Base-by-base conservation (phyloP, 2,329 filamentous ascomycete species). In the Pseudogymnoascus pannorum region DNA sequence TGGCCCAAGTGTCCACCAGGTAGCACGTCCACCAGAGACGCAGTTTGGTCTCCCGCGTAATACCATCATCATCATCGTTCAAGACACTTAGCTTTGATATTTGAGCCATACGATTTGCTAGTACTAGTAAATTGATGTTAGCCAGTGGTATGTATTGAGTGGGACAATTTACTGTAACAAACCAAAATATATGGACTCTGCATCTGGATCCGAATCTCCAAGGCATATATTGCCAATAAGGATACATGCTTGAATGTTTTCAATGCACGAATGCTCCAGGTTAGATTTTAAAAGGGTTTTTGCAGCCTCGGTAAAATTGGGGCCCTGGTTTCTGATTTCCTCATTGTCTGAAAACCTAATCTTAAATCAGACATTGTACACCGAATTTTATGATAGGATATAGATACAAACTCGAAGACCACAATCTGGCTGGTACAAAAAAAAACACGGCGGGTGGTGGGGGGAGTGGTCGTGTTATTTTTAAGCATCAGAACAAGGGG, bases 231-330 rank as follows among this genome's bases (percentile, higher is more conserved):
- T 73, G 2, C 66, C 72, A 7, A 73, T 40, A 11, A 74, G 62
- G n/a, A 74, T 70, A 61, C 68, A 69, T 9, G 71, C 64, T 58
- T 74, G 72, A 12, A 74, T 68, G 42, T 69, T 72, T n/a, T 68
- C 68, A 2, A 74, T 38, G 44, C 65, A 62, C 42, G 69, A 63
- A 31, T 65, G 61, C 42, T 69, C 68, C 6, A 71, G 54, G 33
- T 67, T 60, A 20, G 61, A 62, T 24, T 64, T 58, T 2, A 70
- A 58, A 11, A 67, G 51, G 9, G 59, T 24, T 42, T 70, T 70
- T 14, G 68, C 61, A 33, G 64, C 62, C 40, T 40, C 59, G 16
- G 61, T 60, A 16, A 65, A 61, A 14, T 11, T 51, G 22, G 31
- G 40, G 54, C 18, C 62, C 58, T 48, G 57, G n/a, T 4, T 31